Base-by-base conservation (phyloP, 345 rosid genomes). In the Syzygium grande region DNA sequence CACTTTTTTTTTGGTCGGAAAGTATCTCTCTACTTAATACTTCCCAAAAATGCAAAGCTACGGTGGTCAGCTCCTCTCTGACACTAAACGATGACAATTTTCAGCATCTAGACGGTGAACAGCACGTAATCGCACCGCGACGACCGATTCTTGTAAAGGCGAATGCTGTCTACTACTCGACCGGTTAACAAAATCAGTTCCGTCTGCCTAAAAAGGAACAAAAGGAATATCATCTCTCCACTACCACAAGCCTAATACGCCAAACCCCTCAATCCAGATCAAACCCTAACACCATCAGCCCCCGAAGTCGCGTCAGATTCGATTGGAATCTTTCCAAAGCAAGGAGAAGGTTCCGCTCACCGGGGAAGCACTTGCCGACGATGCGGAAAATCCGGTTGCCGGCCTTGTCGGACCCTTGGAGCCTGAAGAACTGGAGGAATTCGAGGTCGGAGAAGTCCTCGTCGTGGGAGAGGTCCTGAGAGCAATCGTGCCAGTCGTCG, bases 381-480 rank as follows among this genome's bases (percentile, higher is more conserved):
- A 97, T 84, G 34, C 98, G 98, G 85, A 95, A 88, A 53, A 97
- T 94, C 34, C 95, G 96, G 86, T 92, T 92, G 2, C 98, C 95
- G 23, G 96, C 94, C 88, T 94, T 94, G 88, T 97, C 99, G 43
- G 91, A 93, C 68, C 99, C 99, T 46, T 94, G 92, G 85, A 93
- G 92, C 84, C 91, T 88, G 86, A 97, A 93, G 94, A 98, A 95
- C 51, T 92, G 99, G 56, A 95, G 93, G 83, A 92, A 89, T 46
- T 98, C 99, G 63, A 98, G 99, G 94, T 96, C 98, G 80, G 97
- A 92, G 95, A 96, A 96, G 88, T 98, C 98, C 56, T 96, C 98
- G 73, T 95, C 96, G 7, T 91, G 87, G 2, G 90, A 89, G 77
- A 93, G 94, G 86, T 91, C 87, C 90, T 93, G 96, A 27, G 95